A percentile compares a stretch with the other conserved stretches of the same genome.
Evolutionary conservation across 106 monocot species (phyloP).

Genomic region (Vanilla planifolia): DNA sequence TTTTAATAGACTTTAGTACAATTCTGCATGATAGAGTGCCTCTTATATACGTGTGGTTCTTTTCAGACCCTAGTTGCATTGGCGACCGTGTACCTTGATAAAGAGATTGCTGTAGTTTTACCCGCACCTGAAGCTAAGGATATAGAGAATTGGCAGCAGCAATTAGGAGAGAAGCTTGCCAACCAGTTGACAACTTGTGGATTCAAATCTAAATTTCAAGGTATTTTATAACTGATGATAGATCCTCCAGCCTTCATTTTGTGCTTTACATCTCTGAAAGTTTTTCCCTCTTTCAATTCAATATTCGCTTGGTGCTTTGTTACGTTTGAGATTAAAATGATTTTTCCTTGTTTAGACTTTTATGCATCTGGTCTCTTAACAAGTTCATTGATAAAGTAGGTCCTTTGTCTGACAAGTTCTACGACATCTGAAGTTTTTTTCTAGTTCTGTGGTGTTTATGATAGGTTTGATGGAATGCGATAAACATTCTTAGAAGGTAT

Average conservation of each 20-base stretch:
- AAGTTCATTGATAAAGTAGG: too few relatives aligned
- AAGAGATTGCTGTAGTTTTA: conserved; percentile 35
- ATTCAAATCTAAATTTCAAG: conserved; percentile 41
- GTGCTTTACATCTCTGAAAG: neutral
- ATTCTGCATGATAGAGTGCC: neutral
- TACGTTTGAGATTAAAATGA: too few relatives aligned
- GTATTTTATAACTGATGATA: conserved; percentile 12
- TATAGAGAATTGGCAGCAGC: conserved; percentile 35
- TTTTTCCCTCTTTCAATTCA: neutral
- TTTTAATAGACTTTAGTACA: too few relatives aligned
- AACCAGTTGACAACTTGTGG: conserved; percentile 47
- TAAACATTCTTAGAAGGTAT: too few relatives aligned
- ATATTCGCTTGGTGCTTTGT: too few relatives aligned
- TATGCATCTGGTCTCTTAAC: too few relatives aligned
- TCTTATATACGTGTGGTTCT: neutral
- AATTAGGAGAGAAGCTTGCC: conserved; percentile 38
- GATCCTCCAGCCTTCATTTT: too few relatives aligned
- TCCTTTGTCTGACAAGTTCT: too few relatives aligned
- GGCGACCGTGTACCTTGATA: conserved; percentile 36
- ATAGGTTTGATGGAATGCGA: too few relatives aligned
- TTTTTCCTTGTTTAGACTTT: too few relatives aligned
- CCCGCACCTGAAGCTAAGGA: conserved; percentile 28
- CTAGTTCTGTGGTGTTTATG: too few relatives aligned
- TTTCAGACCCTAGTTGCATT: conserved; percentile 35
- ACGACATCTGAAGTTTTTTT: too few relatives aligned